Conservation (phyloP, 192 early-diverging fungal genomes). For the Cladochytrium replicatum region DNA sequence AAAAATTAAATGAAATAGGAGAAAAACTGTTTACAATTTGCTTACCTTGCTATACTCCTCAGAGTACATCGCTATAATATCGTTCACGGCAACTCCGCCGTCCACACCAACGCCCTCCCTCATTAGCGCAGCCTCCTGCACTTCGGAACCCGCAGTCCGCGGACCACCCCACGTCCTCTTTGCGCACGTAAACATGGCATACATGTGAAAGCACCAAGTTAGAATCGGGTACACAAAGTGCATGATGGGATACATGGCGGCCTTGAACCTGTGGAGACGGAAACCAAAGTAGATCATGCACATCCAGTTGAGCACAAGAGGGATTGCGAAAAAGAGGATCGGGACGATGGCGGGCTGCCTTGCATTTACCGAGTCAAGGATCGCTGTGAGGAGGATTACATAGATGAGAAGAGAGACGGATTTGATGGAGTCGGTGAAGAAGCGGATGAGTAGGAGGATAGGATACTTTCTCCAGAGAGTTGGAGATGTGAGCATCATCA, state of each 20-base stretch:
- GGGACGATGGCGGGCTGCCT: neutral
- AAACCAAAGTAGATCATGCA: constrained; percentile 13
- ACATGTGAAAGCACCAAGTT: constrained; percentile 9
- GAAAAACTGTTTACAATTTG: neutral
- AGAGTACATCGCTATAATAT: constrained; percentile 19
- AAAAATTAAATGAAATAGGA: neutral
- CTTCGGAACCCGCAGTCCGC: neutral
- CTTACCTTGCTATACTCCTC: constrained; percentile 24
- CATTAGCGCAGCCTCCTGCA: neutral
- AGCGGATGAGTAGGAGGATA: constrained; percentile 9
- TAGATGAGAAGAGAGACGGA: constrained; percentile 16
- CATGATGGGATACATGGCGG: constrained; percentile 14
- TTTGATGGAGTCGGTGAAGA: constrained; percentile 10
- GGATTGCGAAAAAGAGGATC: constrained; percentile 2
- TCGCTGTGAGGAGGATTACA: constrained; percentile 9
- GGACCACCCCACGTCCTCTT: constrained; percentile 22
- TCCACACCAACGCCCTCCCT: constrained; percentile 9
- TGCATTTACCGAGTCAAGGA: constrained; percentile 9
- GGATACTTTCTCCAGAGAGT: constrained; percentile 19
- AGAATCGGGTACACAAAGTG: constrained; percentile 15
- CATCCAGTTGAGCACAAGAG: constrained; percentile 17
- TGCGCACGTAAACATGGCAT: constrained; percentile 11
- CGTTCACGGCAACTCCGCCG: neutral
- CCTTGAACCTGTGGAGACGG: constrained; percentile 6
- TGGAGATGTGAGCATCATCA: constrained; percentile 24